phyloP scores from a whole-genome alignment of 768 basidiomycete genomes.

The Rhodotorula toruloides region DNA sequence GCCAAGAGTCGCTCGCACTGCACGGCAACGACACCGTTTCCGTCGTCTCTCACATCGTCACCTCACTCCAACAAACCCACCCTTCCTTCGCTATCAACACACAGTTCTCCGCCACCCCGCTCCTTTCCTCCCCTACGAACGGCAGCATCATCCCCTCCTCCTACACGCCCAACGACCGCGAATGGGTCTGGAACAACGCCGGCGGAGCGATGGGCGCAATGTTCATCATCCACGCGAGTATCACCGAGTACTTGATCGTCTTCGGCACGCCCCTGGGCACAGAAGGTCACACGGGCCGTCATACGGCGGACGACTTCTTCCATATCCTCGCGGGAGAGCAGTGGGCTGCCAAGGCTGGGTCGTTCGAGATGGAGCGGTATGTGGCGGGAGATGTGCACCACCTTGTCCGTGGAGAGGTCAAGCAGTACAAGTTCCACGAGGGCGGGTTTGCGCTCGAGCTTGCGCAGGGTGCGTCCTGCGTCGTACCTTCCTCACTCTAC shows the following conservation, averaged over 20 bases:
- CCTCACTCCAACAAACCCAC: slow-evolving; percentile 70
- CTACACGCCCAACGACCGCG: slow-evolving; percentile 50
- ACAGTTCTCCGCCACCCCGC: slow-evolving; percentile 56
- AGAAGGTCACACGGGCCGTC: slow-evolving; percentile 89
- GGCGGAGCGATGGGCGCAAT: slow-evolving; percentile 70
- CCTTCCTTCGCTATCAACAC: slow-evolving; percentile 52
- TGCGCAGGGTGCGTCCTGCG: background rate
- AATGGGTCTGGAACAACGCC: slow-evolving; percentile 96
- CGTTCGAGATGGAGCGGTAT: slow-evolving; percentile 76
- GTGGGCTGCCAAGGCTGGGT: slow-evolving; percentile 81
- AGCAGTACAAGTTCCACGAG: slow-evolving; percentile 97
- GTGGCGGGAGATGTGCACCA: slow-evolving; percentile 76
- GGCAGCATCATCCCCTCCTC: slow-evolving; percentile 7
- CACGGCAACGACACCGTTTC: slow-evolving; percentile 59
- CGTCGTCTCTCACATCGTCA: slow-evolving; percentile 75
- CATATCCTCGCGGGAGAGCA: slow-evolving; percentile 90
- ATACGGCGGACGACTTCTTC: slow-evolving; percentile 97
- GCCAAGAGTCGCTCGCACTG: slow-evolving; percentile 64
- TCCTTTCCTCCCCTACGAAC: slow-evolving; percentile 23
- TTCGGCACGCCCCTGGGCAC: slow-evolving; percentile 83
- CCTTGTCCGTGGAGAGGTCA: slow-evolving; percentile 72
- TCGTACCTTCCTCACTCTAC: background rate
- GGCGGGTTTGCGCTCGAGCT: slow-evolving; percentile 95
- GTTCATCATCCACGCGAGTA: slow-evolving; percentile 93
- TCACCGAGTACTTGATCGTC: slow-evolving; percentile 87